Conservation (phyloP, 2,329 filamentous ascomycete genomes). For the Metarhizium guizhouense region DNA sequence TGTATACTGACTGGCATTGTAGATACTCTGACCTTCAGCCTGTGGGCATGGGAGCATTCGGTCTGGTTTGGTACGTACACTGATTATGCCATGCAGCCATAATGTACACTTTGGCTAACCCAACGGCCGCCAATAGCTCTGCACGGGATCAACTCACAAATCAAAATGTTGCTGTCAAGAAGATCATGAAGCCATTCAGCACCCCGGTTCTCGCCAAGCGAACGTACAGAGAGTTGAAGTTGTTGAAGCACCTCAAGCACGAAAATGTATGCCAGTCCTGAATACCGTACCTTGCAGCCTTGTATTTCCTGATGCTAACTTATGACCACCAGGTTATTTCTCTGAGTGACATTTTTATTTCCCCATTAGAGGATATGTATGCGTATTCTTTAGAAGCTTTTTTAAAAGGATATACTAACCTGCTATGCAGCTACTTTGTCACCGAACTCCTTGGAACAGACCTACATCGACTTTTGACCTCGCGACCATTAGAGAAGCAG, state of each 20-base stretch:
- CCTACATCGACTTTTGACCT: conserved; percentile 89
- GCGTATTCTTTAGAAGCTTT: conserved; percentile 19
- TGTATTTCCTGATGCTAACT: conserved; percentile 3
- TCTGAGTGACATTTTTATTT: conserved; percentile 99
- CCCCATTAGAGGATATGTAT: conserved; percentile 95
- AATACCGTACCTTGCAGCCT: not conserved
- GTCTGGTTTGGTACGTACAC: conserved; percentile 77
- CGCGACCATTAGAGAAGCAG: conserved; percentile 93
- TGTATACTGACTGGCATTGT: conserved; percentile 5
- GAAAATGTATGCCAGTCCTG: conserved; percentile 65
- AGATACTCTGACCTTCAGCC: conserved; percentile 98
- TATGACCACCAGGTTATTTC: conserved; percentile 67
- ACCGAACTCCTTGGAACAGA: conserved; percentile 96
- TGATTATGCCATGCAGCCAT: not conserved
- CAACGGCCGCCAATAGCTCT: conserved; percentile 50
- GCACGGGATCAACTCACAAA: conserved; percentile 95
- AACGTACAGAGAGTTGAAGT: conserved; percentile 94
- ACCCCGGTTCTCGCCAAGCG: conserved; percentile 97
- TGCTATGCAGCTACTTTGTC: conserved; percentile 72
- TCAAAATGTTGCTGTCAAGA: conserved; percentile 97
- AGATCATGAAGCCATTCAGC: conserved; percentile 99
- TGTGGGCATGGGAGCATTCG: conserved; percentile 98
- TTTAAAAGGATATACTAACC: conserved; percentile 9
- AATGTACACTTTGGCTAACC: not conserved
- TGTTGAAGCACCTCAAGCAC: conserved; percentile 91